Percentiles rank a stretch among this genome's conserved stretches.
These are phyloP conservation scores for Candida pseudoviswanathii DNA, from an alignment of 1,139 yeast genomes.

Conservation along the genomic window DNA sequence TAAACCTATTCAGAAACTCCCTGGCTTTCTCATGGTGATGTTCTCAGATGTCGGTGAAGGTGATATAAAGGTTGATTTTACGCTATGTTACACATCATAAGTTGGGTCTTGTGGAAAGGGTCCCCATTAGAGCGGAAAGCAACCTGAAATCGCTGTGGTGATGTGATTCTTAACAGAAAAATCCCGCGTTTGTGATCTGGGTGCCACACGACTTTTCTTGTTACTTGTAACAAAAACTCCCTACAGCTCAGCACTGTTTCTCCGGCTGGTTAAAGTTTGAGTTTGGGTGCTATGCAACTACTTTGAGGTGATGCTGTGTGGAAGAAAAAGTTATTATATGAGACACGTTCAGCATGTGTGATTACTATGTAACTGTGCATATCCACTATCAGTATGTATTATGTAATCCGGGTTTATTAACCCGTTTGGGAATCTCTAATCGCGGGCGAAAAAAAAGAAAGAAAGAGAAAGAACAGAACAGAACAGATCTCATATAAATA, in stretches of 20 bases:
- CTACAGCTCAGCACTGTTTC: not conserved
- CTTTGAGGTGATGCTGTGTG: too few relatives aligned
- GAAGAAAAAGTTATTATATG: too few relatives aligned
- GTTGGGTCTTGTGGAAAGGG: too few relatives aligned
- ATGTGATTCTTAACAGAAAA: too few relatives aligned
- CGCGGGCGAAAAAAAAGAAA: not conserved
- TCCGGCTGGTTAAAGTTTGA: too few relatives aligned
- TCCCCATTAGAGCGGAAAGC: not conserved
- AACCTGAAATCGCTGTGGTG: too few relatives aligned
- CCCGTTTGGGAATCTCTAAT: not conserved
- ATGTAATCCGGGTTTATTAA: not conserved
- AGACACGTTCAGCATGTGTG: too few relatives aligned
- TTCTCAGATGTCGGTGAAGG: not conserved
- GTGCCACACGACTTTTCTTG: not conserved
- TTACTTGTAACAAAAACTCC: not conserved
- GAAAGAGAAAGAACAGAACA: not conserved
- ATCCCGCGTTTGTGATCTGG: too few relatives aligned
- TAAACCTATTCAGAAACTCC: not conserved
- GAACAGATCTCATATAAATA: not conserved
- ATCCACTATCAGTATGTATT: too few relatives aligned
- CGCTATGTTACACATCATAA: not conserved
- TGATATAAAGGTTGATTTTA: not conserved
- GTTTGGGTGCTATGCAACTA: too few relatives aligned
- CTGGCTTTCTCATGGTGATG: not conserved
- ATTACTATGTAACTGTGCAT: too few relatives aligned